phyloP scores from a whole-genome alignment of 2,329 filamentous ascomycete species.

The Apiospora arundinis region DNA sequence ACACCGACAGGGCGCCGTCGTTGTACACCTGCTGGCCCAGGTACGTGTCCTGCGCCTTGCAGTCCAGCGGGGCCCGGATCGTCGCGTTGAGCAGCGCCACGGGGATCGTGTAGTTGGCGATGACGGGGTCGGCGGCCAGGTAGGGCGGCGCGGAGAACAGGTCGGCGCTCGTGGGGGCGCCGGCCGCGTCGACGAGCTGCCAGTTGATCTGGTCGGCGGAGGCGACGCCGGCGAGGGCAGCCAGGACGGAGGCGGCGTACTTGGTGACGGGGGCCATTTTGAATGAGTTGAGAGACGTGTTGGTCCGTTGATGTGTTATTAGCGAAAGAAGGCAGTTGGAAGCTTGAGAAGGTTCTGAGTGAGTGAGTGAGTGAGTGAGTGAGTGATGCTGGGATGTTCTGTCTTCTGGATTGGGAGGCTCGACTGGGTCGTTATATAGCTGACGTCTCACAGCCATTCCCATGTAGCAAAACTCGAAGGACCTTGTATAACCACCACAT shows the following conservation, averaged over 20 bases:
- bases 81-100: not conserved
- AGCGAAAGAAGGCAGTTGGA: not conserved
- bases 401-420: not conserved
- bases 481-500: not conserved
- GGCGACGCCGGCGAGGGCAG: not conserved
- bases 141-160: not conserved
- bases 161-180: not conserved
- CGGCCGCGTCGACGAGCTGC: not conserved
- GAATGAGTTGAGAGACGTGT: not conserved
- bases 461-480: not conserved
- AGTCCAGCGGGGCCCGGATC: slow-evolving; percentile 15
- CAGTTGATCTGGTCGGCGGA: not conserved
- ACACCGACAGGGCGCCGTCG: not conserved
- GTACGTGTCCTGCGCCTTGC: not conserved
- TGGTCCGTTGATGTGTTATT: not conserved
- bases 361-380: not conserved
- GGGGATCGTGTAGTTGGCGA: not conserved
- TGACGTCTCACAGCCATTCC: not conserved
- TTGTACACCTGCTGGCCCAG: slow-evolving; percentile 1
- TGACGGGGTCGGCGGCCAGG: not conserved
- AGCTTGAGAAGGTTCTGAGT: not conserved
- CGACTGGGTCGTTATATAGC: not conserved
- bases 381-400: not conserved
- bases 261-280: not conserved
- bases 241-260: not conserved